Evolutionary conservation across 2,329 filamentous ascomycete species (phyloP).

Genomic region (Stemphylium beticola): DNA sequence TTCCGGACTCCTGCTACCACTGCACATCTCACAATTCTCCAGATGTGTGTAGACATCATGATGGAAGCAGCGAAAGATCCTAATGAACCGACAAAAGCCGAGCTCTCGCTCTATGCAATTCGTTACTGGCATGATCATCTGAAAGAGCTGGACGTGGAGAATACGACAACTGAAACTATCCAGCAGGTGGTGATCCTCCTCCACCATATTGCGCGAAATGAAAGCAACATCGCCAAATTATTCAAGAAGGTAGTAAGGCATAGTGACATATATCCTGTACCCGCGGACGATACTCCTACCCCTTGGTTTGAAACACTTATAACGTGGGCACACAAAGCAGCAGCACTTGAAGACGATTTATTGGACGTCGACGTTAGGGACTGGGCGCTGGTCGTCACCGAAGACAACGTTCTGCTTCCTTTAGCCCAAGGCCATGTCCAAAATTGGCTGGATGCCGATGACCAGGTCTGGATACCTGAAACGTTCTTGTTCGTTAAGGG

Average conservation of each 20-base stretch:
- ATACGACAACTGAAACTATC: constrained; percentile 5
- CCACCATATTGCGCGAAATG: not conserved
- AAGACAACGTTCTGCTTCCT: not conserved
- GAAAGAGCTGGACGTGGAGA: constrained; percentile 12
- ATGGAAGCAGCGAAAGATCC: not conserved
- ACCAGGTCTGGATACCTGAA: not conserved
- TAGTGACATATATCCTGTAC: not conserved
- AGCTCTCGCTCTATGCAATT: constrained; percentile 2
- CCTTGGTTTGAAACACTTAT: constrained; percentile 3
- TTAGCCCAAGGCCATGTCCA: not conserved
- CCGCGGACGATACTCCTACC: not conserved
- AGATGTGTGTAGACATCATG: constrained; percentile 15
- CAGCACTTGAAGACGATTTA: not conserved
- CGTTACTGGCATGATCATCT: constrained; percentile 27
- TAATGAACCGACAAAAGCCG: not conserved
- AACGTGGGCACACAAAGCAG: not conserved
- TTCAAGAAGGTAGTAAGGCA: not conserved
- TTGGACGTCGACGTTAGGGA: not conserved
- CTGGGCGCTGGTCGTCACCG: not conserved
- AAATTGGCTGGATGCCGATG: not conserved
- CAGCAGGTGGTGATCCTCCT: not conserved
- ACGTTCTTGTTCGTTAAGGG: not conserved
- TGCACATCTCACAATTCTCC: constrained; percentile 28
- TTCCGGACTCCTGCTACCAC: constrained; percentile 13
- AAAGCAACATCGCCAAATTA: constrained; percentile 1